Evolutionary conservation across 257 asterid genomes (phyloP).

Genomic region (Craterostigma plantagineum): DNA sequence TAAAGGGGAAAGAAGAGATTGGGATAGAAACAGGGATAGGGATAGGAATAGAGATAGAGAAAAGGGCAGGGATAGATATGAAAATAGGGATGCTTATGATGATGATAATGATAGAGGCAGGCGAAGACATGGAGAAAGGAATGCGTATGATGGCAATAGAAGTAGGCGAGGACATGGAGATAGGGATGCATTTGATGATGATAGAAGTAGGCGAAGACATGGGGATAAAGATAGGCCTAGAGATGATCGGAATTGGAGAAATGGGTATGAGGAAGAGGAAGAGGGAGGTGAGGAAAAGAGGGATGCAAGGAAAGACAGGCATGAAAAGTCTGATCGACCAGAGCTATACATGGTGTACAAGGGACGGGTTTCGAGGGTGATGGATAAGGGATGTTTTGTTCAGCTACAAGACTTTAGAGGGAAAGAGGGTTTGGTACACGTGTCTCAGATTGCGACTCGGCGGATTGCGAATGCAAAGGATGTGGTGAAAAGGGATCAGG

Average conservation of each 20-base stretch:
- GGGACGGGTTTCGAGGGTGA: conserved; percentile 76
- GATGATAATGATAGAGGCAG: too few relatives aligned
- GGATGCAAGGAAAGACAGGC: conserved; percentile 15
- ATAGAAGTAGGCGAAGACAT: conserved; percentile 15
- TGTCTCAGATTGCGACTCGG: conserved; percentile 75
- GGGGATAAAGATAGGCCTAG: conserved; percentile 13
- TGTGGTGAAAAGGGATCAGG: conserved; percentile 79
- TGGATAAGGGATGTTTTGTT: conserved; percentile 87
- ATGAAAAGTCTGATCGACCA: conserved; percentile 25
- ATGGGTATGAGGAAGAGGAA: conserved; percentile 21
- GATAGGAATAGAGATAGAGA: conserved; percentile 14
- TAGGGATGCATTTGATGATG: too few relatives aligned
- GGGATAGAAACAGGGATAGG: conserved; percentile 14
- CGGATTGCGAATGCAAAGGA: conserved; percentile 75
- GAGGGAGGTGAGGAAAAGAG: conserved; percentile 30
- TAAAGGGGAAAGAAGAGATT: conserved; percentile 21
- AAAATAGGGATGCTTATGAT: conserved; percentile 13
- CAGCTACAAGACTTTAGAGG: conserved; percentile 56
- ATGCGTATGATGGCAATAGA: too few relatives aligned
- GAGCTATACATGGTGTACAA: conserved; percentile 56
- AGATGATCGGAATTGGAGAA: conserved; percentile 14
- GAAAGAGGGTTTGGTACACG: conserved; percentile 79
- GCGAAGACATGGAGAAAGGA: too few relatives aligned
- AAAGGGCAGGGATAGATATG: conserved; percentile 11
- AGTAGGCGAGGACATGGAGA: too few relatives aligned